These are phyloP conservation scores for Gracilariopsis chorda DNA, from an alignment of 23 red algal genomes.

Conservation along the genomic window DNA sequence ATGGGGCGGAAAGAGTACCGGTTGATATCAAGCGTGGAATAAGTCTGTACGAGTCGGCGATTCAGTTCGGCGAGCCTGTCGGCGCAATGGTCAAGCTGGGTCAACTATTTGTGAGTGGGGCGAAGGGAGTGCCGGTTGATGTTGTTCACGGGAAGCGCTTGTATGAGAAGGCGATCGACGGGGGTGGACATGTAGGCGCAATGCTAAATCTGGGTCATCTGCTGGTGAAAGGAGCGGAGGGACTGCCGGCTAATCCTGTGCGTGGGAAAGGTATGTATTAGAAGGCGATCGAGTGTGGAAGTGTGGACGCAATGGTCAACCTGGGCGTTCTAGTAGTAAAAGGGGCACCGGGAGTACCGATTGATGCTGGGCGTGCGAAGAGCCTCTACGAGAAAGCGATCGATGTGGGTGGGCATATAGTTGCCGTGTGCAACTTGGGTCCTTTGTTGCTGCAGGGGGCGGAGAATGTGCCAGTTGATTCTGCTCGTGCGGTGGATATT, in stretches of 20 bases:
- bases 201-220: conserved; percentile 3
- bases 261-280: not conserved
- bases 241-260: not conserved
- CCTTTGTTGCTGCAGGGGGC: too few species aligned
- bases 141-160: not conserved
- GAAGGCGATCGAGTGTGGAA: not conserved
- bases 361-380: not conserved
- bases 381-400: conserved; percentile 9
- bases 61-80: not conserved
- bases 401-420: too few species aligned
- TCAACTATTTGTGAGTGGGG: not conserved
- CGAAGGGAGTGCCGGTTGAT: not conserved
- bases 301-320: not conserved
- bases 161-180: not conserved
- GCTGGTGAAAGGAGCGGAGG: not conserved
- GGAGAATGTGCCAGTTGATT: too few species aligned
- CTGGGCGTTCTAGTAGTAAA: not conserved
- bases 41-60: not conserved
- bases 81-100: not conserved
- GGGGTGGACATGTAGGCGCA: not conserved
- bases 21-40: not conserved
- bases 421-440: too few species aligned
- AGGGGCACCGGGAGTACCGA: not conserved
- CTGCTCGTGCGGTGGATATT: too few species aligned
- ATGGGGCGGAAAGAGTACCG: conserved; percentile 15